These are phyloP conservation scores for Hyphochytrium catenoides DNA, from an alignment of 352 stramenopile genomes.

Conservation along the genomic window DNA sequence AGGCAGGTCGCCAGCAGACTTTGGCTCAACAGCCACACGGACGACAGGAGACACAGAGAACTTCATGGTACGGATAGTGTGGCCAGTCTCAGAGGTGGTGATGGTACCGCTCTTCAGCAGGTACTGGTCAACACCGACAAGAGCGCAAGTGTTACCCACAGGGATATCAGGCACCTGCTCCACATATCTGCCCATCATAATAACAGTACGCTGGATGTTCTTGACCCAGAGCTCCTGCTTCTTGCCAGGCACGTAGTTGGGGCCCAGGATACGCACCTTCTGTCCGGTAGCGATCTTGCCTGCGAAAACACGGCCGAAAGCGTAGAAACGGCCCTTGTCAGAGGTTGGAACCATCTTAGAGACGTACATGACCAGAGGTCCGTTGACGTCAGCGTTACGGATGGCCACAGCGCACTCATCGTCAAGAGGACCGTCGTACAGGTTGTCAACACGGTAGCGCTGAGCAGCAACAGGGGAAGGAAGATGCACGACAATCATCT, in stretches of 20 bases:
- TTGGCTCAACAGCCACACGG: constrained; percentile 95
- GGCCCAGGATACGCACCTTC: constrained; percentile 96
- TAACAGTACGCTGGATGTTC: constrained; percentile 99
- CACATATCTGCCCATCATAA: constrained; percentile 99
- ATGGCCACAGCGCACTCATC: constrained; percentile 92
- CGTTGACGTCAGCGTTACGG: constrained; percentile 91
- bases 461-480: constrained; percentile 88
- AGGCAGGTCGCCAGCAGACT: constrained; percentile 93
- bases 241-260: constrained; percentile 99
- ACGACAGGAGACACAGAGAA: constrained; percentile 99
- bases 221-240: constrained; percentile 99
- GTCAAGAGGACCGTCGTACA: constrained; percentile 96
- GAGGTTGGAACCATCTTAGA: constrained; percentile 99
- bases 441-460: constrained; percentile 91
- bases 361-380: constrained; percentile 98
- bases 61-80: constrained; percentile 99
- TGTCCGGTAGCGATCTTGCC: constrained; percentile 95
- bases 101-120: constrained; percentile 99
- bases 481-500: constrained; percentile 99
- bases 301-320: constrained; percentile 98
- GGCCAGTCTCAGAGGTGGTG: constrained; percentile 86
- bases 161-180: constrained; percentile 95
- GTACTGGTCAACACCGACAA: constrained; percentile 99
- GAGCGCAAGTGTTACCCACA: constrained; percentile 95
- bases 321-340: constrained; percentile 96